Evolutionary conservation across 768 basidiomycete species (phyloP), one percentile per base, ranked within the genome.

Genomic region (Macrolepiota fuliginosa): DNA sequence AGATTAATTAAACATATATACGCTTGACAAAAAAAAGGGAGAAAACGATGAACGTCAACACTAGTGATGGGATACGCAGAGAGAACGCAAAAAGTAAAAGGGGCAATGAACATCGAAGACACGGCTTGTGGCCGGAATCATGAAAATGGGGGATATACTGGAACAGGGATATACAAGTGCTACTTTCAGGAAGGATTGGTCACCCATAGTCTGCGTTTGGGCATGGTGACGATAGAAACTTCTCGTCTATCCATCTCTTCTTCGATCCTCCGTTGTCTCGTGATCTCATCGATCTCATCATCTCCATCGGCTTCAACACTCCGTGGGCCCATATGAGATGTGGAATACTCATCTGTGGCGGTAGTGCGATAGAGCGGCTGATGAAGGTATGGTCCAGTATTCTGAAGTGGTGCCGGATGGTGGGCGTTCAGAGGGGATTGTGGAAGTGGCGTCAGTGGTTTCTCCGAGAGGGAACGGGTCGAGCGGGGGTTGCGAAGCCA

Each of bases 221-320:
- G 92, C 46, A 85, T 80, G 4, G 86, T 87, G 63, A 93, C 83
- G 68, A 93, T 91, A n/a, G 89, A 89, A 32, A 93, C 90, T 65
- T 93, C 90, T 53, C 92, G 83, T 65, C 91, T 79, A 40, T 80
- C 85, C 82, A 94, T 90, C 72, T 93, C 91, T 61, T 89, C 87
- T 70, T 93, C 92, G 36, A 92, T 91, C 66, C 84, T 79, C 62
- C 85, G 80, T 70, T 92, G 91, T 62, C 86, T 79, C 12, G 85
- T 81, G 53, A 88, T 85, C 64, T 92, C 91, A 65, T 92, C 91
- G 58, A 89, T 77, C 51, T 90, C 88, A 32, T 89, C 87, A 19
- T 90, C 87, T 10, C 84, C 79, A 11, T 83, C 83, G 6, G 79
- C 80, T 36, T 83, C 85, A 52, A 76, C 77, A 63, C 80, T 83